These are phyloP conservation scores for Xylaria sp. DNA, from an alignment of 2,329 filamentous ascomycete genomes.

Conservation along the genomic window DNA sequence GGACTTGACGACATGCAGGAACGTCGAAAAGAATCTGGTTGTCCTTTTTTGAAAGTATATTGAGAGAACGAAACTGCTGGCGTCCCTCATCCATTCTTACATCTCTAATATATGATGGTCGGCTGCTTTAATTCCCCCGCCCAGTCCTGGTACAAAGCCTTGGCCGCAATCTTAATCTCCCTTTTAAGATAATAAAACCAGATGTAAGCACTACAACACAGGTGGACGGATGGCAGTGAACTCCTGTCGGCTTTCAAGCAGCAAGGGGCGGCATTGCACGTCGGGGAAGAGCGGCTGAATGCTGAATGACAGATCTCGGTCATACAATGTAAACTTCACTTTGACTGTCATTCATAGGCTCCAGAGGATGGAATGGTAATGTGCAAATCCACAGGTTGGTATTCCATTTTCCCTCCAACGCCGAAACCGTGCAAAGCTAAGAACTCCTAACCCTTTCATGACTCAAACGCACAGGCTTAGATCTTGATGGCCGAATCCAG, in stretches of 20 bases:
- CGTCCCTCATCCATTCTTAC: neutral
- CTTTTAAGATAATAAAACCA: neutral
- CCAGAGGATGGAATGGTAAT: conserved; percentile 46
- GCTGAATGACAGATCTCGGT: conserved; percentile 19
- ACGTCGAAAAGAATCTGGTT: conserved; percentile 1
- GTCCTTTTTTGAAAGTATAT: conserved; percentile 1
- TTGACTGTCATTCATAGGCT: conserved; percentile 45
- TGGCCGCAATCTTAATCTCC: neutral
- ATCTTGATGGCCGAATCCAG: conserved; percentile 97
- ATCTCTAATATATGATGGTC: neutral
- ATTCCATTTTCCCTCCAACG: conserved; percentile 54
- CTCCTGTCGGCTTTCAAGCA: neutral
- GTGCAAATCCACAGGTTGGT: conserved; percentile 53
- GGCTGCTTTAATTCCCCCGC: neutral
- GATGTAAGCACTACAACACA: neutral
- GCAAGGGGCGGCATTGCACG: conserved; percentile 1
- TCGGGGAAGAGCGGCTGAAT: neutral
- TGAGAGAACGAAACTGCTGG: neutral
- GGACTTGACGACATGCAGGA: conserved; percentile 9
- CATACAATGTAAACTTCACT: conserved; percentile 44
- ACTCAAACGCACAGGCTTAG: conserved; percentile 62
- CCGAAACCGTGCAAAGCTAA: conserved; percentile 52
- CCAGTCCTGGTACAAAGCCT: neutral
- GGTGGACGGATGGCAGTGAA: neutral
- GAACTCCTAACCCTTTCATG: conserved; percentile 50